Conservation (phyloP, 768 basidiomycete genomes). For the Pleurotus salmoneostramineus region DNA sequence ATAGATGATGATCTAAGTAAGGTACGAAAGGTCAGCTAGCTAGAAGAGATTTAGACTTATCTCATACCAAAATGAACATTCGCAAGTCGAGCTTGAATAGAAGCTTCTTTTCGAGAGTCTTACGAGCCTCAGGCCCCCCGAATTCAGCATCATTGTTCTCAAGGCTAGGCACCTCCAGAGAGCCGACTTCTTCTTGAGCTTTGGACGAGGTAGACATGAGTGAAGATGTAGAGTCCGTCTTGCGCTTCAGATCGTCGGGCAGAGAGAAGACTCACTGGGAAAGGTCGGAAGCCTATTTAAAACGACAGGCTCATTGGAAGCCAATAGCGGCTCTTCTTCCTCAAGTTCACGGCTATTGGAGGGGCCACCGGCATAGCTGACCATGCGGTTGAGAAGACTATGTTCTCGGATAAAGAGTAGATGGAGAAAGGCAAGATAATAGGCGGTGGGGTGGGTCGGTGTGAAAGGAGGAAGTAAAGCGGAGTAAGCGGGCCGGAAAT, state of each 20-base stretch:
- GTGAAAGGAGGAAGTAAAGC: slow-evolving; percentile 7
- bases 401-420: neutral
- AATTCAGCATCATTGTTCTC: slow-evolving; percentile 12
- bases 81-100: slow-evolving; percentile 46
- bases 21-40: neutral
- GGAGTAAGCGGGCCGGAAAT: slow-evolving; percentile 21
- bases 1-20: slow-evolving; percentile 35
- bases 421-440: neutral
- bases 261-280: slow-evolving; percentile 3
- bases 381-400: slow-evolving; percentile 5
- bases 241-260: neutral
- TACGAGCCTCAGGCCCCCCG: slow-evolving; percentile 9
- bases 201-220: slow-evolving; percentile 19
- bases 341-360: neutral
- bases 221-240: neutral
- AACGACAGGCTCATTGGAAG: neutral
- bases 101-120: slow-evolving; percentile 28
- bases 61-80: slow-evolving; percentile 35
- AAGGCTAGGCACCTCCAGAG: slow-evolving; percentile 18
- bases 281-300: neutral
- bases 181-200: slow-evolving; percentile 12
- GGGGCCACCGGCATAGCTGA: neutral
- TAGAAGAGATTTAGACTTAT: neutral
- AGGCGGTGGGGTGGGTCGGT: slow-evolving; percentile 4
- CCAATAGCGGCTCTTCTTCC: neutral